Evolutionary conservation across 2,329 filamentous ascomycete genomes (phyloP).

Genomic region (Dactylonectria estremocensis): DNA sequence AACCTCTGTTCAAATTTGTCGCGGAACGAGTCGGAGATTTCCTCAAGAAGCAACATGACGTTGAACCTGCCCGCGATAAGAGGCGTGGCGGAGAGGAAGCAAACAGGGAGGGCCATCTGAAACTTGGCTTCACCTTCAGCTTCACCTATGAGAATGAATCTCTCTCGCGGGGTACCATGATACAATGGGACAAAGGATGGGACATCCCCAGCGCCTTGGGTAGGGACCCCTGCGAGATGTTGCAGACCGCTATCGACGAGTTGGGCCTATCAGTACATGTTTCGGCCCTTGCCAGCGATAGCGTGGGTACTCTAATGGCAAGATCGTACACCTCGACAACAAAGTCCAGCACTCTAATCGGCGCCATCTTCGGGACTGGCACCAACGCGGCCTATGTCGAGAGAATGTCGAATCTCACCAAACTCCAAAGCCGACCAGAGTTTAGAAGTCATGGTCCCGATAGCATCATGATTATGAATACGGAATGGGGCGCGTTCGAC

Average conservation of each 20-base stretch:
- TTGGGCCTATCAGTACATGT: conserved; percentile 11
- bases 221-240: conserved; percentile 21
- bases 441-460: background rate
- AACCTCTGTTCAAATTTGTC: conserved; percentile 19
- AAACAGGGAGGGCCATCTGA: background rate
- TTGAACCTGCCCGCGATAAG: background rate
- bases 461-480: conserved; percentile 24
- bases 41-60: background rate
- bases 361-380: conserved; percentile 86
- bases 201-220: conserved; percentile 17
- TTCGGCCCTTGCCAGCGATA: conserved; percentile 24
- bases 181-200: conserved; percentile 28
- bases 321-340: conserved; percentile 71
- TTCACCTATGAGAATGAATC: conserved; percentile 23
- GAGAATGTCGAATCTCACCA: conserved; percentile 68
- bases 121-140: conserved; percentile 23
- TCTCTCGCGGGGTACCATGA: conserved; percentile 6
- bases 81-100: background rate
- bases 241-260: conserved; percentile 20
- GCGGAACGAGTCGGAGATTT: conserved; percentile 7
- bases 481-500: conserved; percentile 32
- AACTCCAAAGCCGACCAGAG: conserved; percentile 58
- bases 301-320: conserved; percentile 83
- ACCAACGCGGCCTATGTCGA: conserved; percentile 88
- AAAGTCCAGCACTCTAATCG: conserved; percentile 72